These are phyloP conservation scores for Eucalyptus viminalis DNA, from an alignment of 345 rosid species.

Conservation along the genomic window DNA sequence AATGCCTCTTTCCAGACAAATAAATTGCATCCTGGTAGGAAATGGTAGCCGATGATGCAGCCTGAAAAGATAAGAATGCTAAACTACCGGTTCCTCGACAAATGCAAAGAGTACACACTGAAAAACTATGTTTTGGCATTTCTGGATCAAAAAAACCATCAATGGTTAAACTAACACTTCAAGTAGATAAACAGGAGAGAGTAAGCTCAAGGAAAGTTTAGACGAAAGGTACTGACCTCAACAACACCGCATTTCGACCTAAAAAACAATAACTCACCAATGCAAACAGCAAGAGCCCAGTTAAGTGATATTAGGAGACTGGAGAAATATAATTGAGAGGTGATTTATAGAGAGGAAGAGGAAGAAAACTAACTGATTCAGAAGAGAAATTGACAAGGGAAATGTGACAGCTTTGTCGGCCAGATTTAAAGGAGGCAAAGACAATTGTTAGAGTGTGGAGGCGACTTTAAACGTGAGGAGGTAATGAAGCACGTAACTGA, in stretches of 20 bases:
- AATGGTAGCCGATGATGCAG: not conserved
- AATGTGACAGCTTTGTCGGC: not conserved
- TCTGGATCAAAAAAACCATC: not conserved
- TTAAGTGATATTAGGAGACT: not conserved
- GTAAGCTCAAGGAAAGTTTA: not conserved
- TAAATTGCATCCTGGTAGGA: not conserved
- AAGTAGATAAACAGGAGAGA: not conserved
- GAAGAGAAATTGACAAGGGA: not conserved
- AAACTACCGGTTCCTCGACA: not conserved
- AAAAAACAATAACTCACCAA: not conserved
- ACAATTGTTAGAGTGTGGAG: not conserved
- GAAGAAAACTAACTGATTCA: not conserved
- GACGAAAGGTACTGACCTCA: not conserved
- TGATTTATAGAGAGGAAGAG: not conserved
- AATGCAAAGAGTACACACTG: not conserved
- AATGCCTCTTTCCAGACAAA: not conserved
- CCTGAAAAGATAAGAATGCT: not conserved
- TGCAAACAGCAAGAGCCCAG: not conserved
- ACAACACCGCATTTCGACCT: not conserved
- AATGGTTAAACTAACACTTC: not conserved
- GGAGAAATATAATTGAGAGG: not conserved
- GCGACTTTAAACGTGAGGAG: not conserved
- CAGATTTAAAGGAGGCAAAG: not conserved
- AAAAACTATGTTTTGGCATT: not conserved
- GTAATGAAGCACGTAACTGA: not conserved